Conservation (phyloP, 495 filamentous ascomycete genomes). For the Aspergillus steynii region DNA sequence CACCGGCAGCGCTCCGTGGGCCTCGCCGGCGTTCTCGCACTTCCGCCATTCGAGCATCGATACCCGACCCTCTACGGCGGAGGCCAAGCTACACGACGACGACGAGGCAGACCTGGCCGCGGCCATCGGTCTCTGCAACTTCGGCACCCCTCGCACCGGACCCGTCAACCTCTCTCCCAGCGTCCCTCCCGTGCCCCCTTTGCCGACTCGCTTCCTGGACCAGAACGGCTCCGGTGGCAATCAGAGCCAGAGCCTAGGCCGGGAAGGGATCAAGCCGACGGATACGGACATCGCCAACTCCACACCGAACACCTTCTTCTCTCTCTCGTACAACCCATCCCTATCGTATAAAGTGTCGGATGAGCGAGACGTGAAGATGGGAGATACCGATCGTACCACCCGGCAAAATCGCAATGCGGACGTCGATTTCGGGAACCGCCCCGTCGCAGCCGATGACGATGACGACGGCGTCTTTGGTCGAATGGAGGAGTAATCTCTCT, state of each 20-base stretch:
- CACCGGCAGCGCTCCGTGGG: constrained; percentile 43
- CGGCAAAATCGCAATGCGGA: constrained; percentile 66
- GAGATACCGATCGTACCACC: constrained; percentile 38
- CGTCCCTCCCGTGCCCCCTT: constrained; percentile 81
- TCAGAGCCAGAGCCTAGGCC: constrained; percentile 27
- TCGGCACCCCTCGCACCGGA: constrained; percentile 74
- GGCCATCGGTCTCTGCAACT: constrained; percentile 90
- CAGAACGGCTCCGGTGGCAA: constrained; percentile 31
- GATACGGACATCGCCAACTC: constrained; percentile 40
- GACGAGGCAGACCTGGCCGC: constrained; percentile 78
- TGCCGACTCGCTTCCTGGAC: constrained; percentile 60
- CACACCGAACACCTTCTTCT: constrained; percentile 39
- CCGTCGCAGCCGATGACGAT: constrained; percentile 77
- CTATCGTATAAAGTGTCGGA: constrained; percentile 52
- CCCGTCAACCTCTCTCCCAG: constrained; percentile 71
- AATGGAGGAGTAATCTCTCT: constrained; percentile 77
- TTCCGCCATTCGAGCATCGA: constrained; percentile 58
- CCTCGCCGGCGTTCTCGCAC: constrained; percentile 50
- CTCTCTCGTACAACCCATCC: constrained; percentile 45
- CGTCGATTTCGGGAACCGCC: constrained; percentile 71
- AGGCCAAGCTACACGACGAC: constrained; percentile 54
- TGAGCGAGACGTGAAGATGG: constrained; percentile 43
- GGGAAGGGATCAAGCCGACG: constrained; percentile 43
- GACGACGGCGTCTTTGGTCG: constrained; percentile 93
- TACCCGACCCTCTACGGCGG: constrained; percentile 62